Base-by-base conservation (phyloP, 768 basidiomycete genomes). In the Galerina marginata region DNA sequence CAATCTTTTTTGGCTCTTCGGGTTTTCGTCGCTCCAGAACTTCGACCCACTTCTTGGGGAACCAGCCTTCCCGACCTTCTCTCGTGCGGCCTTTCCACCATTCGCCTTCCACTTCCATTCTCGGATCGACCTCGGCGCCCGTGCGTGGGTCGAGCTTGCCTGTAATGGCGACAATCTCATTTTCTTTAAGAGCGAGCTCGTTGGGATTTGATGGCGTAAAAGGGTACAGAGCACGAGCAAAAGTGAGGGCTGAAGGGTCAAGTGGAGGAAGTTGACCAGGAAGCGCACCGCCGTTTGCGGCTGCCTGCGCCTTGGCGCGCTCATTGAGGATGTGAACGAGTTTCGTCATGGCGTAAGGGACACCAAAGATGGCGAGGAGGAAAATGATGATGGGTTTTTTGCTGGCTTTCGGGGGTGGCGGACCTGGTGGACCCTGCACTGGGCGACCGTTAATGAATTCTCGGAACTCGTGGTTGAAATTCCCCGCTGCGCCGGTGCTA, bases 31-130 rank as follows among this genome's bases (percentile, higher is more conserved):
- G 44, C 69, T 71, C 86, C 57, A 92, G 73, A 3, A 91, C 79
- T 72, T 93, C 85, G 3, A 96, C 93, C 84, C 91, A 96, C 65
- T 91, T 94, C 59, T 80, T 84, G 2, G 96, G 96, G 83, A 99
- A 97, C 94, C 95, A 99, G 0, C 96, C 96, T 65, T 92, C 88
- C 65, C 90, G 81, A 0, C 96, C 96, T 65, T 97, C 95, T 58
- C 96, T 81, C 61, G 92, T 95, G 47, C 96, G 83, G 1, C 96
- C 96, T 72, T 87, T 89, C 95, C 95, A 98, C 96, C 96, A 99
- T 58, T 95, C 95, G 4, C 81, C 85, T 55, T 87, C 81, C 16
- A 88, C 77, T 62, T 85, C 83, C 49, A 83, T 64, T 23, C 89
- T 76, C 2, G 88, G 86, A 63, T 91, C 87, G 4, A 90, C 87